Conservation (phyloP, 495 filamentous ascomycete species). For the Talaromyces ruber region DNA sequence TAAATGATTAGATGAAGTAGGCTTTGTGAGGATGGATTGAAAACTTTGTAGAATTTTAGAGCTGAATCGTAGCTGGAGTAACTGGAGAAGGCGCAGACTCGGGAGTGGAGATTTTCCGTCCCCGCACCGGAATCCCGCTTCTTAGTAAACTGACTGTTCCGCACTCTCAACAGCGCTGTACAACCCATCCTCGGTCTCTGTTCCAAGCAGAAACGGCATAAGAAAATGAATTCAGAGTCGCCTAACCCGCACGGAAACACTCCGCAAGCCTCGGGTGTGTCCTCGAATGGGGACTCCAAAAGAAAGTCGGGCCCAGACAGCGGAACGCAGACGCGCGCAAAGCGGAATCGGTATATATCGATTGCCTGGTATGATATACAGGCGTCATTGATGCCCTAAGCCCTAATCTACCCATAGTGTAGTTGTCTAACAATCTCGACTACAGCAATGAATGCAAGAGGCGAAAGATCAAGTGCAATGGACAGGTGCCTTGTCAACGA, state of each 20-base stretch:
- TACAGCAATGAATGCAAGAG: slow-evolving; percentile 80
- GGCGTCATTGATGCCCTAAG: neutral
- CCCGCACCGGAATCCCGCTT: neutral
- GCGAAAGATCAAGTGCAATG: slow-evolving; percentile 93
- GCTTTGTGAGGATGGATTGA: neutral
- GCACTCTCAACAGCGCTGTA: neutral
- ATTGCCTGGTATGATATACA: slow-evolving; percentile 65
- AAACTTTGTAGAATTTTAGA: neutral
- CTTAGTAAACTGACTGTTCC: neutral
- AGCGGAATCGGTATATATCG: slow-evolving; percentile 72
- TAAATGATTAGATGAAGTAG: neutral
- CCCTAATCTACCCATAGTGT: neutral
- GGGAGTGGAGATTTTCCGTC: slow-evolving; percentile 1
- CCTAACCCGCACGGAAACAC: slow-evolving; percentile 18
- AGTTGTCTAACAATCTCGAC: neutral
- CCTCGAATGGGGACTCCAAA: slow-evolving; percentile 27
- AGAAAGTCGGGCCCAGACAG: slow-evolving; percentile 40
- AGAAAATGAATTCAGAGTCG: slow-evolving; percentile 31
- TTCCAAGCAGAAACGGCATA: neutral
- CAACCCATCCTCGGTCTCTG: neutral
- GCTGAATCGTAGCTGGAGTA: neutral
- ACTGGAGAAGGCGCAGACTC: neutral
- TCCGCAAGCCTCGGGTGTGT: slow-evolving; percentile 10
- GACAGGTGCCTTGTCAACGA: slow-evolving; percentile 77
- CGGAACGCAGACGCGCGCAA: slow-evolving; percentile 41